phyloP scores from a whole-genome alignment of 75 land plant species.

The Adiantum capillusveneris region DNA sequence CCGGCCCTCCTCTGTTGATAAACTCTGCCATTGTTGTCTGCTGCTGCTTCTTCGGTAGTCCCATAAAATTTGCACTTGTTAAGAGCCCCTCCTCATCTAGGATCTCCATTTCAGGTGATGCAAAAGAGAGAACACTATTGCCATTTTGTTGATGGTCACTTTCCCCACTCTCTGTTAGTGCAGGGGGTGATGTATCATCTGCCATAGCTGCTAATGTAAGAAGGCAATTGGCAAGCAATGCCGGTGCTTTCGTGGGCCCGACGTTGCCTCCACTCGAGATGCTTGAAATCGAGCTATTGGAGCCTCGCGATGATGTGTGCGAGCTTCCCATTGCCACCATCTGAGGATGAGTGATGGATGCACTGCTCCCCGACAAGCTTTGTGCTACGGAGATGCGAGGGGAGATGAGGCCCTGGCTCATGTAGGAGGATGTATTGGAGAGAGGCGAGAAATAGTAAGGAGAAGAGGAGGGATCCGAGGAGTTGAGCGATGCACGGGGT shows the following conservation, averaged over 20 bases:
- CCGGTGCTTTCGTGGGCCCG: no score
- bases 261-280: no score
- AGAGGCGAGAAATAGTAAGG: neutral
- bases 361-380: neutral
- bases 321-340: neutral
- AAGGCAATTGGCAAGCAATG: no score
- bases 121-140: neutral
- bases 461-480: neutral
- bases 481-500: neutral
- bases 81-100: neutral
- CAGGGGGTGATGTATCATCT: no score
- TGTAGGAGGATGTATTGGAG: neutral
- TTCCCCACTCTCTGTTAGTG: neutral
- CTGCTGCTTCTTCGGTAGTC: neutral
- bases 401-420: neutral
- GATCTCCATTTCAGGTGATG: neutral
- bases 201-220: neutral
- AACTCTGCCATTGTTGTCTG: slow-evolving; percentile 3
- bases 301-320: neutral
- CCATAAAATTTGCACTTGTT: neutral
- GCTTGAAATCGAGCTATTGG: neutral
- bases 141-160: neutral
- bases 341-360: neutral
- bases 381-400: neutral
- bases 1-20: neutral